phyloP scores from a whole-genome alignment of 2,329 filamentous ascomycete species.

The Fusarium albidum region DNA sequence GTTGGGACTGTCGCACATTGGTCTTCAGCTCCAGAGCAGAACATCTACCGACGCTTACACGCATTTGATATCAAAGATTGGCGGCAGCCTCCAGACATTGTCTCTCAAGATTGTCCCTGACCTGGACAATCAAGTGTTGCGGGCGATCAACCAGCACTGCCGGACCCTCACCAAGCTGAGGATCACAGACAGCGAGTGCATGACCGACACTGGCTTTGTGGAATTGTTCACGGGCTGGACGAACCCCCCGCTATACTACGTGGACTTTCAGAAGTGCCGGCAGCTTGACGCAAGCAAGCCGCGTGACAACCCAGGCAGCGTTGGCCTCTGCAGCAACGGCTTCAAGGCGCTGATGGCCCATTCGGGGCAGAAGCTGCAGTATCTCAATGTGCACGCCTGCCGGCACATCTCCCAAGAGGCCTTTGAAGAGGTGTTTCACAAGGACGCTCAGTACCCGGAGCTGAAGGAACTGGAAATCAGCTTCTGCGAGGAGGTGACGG shows the following conservation, averaged over 20 bases:
- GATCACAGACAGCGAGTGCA: conserved; percentile 77
- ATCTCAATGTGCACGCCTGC: conserved; percentile 83
- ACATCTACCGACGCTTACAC: conserved; percentile 67
- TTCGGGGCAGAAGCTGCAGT: conserved; percentile 71
- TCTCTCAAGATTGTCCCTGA: conserved; percentile 75
- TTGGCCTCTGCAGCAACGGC: conserved; percentile 79
- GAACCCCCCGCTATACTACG: conserved; percentile 73
- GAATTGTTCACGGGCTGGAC: conserved; percentile 78
- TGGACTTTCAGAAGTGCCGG: conserved; percentile 82
- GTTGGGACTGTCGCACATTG: conserved; percentile 74
- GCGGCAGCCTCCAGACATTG: conserved; percentile 75
- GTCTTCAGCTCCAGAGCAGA: conserved; percentile 70
- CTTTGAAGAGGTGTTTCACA: conserved; percentile 77
- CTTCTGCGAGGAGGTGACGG: conserved; percentile 75
- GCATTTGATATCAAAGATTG: conserved; percentile 68
- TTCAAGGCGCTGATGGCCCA: conserved; percentile 87
- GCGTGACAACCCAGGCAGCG: conserved; percentile 67
- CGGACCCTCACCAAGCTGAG: conserved; percentile 76
- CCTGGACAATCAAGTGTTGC: conserved; percentile 74
- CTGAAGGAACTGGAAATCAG: conserved; percentile 79
- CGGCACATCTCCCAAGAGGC: conserved; percentile 78
- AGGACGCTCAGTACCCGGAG: conserved; percentile 68
- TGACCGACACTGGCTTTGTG: conserved; percentile 78
- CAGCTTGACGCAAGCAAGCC: conserved; percentile 77
- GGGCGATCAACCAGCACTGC: conserved; percentile 76